Base-by-base conservation (phyloP, 2,329 filamentous ascomycete genomes). In the Thielaviopsis punctulata region DNA sequence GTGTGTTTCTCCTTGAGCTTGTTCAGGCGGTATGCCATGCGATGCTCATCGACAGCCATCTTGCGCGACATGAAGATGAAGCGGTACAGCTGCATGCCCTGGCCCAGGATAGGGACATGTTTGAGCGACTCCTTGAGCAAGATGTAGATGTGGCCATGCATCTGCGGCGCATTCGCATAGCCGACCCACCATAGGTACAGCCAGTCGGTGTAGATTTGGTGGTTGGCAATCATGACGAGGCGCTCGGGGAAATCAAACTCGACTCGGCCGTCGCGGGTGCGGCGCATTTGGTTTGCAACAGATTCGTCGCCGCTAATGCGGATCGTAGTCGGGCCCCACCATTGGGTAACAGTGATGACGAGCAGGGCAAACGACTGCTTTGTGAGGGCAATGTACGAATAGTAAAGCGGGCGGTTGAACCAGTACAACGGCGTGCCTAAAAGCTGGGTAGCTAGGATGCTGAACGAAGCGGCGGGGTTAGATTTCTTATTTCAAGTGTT, bases 41-140 rank as follows among this genome's bases (percentile, higher is more conserved):
- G 77, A 1, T 79, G 77, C 59, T 82, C 78, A 62, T 94, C 87
- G 41, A 80, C 79, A 33, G 83, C 77, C 86, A 89, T 90, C 62
- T 92, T 92, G 52, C 87, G 76, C n/a, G 85, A 84, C 69, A 94
- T 79, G 68, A 93, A 94, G 62, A 94, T 88, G 71, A 93, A 94
- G 58, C 86, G 81, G 64, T 85, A 89, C 62, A 92, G 86, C 67
- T 84, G 80, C 73, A 88, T 89, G 15, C 84, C 86, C 62, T 78
- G 80, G 1, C 87, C 87, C 23, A 93, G 73, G 51, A 93, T 67
- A 1, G 87, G 87, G 15, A 94, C 80, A 58, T 79, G 82, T 64
- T 86, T 88, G 56, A 94, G 70, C 1, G 85, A 89, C 63, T 94
- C 85, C 62, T 94, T 94, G 50, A 93, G 70, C 60, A 94, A 90